Percentiles rank a stretch among this genome's conserved stretches.
These are phyloP conservation scores for Eucalyptus melliodora DNA, from an alignment of 345 rosid genomes.

Conservation along the genomic window DNA sequence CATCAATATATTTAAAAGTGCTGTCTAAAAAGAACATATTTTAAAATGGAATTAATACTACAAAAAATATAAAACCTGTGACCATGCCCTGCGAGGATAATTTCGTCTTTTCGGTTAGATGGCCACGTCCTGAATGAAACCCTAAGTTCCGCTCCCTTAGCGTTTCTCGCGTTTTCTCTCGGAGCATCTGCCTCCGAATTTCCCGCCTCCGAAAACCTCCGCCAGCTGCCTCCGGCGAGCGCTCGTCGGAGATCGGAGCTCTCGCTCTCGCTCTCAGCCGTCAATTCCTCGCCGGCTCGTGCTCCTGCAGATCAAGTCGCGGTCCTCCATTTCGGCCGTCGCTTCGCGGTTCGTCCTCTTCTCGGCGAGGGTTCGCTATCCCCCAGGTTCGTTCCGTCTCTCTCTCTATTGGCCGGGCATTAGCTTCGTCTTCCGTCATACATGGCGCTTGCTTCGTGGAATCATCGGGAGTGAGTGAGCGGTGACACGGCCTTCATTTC, in stretches of 20 bases:
- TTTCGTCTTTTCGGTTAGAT: background rate
- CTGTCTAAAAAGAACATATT: no score
- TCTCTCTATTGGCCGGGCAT: background rate
- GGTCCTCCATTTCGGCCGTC: background rate
- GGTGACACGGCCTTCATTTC: background rate
- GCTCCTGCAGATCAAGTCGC: background rate
- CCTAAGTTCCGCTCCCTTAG: background rate
- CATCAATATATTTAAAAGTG: background rate
- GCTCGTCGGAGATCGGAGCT: background rate
- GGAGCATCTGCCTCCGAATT: no score
- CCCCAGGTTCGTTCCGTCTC: background rate
- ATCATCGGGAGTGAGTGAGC: background rate
- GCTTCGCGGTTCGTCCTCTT: background rate
- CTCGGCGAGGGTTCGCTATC: background rate
- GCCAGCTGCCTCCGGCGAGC: background rate
- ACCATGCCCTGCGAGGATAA: background rate
- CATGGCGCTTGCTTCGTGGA: background rate
- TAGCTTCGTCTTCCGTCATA: background rate
- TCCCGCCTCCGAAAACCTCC: background rate
- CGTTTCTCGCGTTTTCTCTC: rapidly evolving
- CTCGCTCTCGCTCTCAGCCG: background rate
- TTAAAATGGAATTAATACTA: background rate
- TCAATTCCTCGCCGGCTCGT: background rate
- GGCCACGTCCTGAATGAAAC: background rate
- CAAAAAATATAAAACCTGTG: background rate